Evolutionary conservation across 2,329 filamentous ascomycete species (phyloP), one percentile per base, ranked within the genome.

Genomic region (Phyllosticta capitalensis): DNA sequence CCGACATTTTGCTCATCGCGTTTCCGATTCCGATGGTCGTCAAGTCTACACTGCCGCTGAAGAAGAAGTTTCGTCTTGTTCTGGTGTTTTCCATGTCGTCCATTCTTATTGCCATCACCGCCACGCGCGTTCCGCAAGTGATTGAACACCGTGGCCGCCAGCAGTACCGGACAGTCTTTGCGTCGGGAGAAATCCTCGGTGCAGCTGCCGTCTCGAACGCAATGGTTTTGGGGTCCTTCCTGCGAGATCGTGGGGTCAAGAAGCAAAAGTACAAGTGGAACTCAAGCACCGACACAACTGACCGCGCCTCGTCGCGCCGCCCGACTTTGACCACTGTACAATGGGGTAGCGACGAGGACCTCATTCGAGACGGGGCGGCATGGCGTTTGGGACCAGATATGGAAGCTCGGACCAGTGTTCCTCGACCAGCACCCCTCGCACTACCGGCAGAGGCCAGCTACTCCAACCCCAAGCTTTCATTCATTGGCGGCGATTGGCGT

Each of bases 1-100:
- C 92, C 17, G 94, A 99, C 69, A 75, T 96, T 2, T 78, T 96
- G 0, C 83, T 99, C 9, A 85, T 97, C 64, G 80, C 88, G 57
- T 96, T 96, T 64, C 94, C 94, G 0, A 88, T 96, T 24, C 89
- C 92, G 0, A 89, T 97, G 66, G 91, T 97, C 61, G 72, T 95
- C 33, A 81, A 82, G 56, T 94, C 90, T 53, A 80, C 84, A 12
- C 92, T 96, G 84, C 78, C 81, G 0, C 66, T 86, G 20, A 89
- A 86, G 71, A 85, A 89, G 49, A 96, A 96, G 73, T 64, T 91
- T 10, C 88, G 89, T 62, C 84, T 97, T 12, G 83, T 88, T 7
- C 70, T 87, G 1, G 81, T 97, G 14, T 97, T 97, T 75, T 90
- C 88, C 3, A 78, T 95, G 56, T 95, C 90, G n/a, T 71, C 94